A percentile compares a stretch with the other conserved stretches of the same genome.
Evolutionary conservation across 2,329 filamentous ascomycete species (phyloP).

Genomic region (Monilinia vaccinii-corymbosi): DNA sequence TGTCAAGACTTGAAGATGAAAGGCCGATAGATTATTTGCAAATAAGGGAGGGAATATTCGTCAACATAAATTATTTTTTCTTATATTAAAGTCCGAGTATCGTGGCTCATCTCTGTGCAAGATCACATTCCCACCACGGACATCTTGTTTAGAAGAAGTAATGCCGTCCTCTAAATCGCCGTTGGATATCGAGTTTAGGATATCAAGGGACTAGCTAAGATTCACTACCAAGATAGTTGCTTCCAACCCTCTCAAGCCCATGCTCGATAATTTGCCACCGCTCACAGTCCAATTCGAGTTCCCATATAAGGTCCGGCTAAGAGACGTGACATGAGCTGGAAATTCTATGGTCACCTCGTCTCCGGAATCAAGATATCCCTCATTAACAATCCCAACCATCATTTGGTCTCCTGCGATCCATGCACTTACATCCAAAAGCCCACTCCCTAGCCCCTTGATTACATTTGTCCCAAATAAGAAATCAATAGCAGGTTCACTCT

Average conservation of each 20-base stretch:
- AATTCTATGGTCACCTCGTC: conserved; percentile 15
- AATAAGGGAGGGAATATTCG: no score
- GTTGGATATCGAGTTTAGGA: background rate
- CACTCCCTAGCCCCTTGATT: conserved; percentile 15
- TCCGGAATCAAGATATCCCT: conserved; percentile 23
- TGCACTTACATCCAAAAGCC: conserved; percentile 31
- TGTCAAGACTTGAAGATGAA: no score
- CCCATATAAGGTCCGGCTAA: conserved; percentile 20
- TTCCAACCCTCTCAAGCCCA: conserved; percentile 20
- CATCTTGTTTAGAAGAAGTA: no score
- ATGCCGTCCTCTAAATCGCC: no score
- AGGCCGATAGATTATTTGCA: no score
- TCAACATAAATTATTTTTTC: no score
- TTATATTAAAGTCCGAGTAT: no score
- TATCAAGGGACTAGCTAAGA: conserved; percentile 1
- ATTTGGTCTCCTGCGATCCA: conserved; percentile 33
- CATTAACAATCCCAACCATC: conserved; percentile 33
- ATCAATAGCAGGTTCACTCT: conserved; percentile 25
- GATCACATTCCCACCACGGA: no score
- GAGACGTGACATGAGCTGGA: conserved; percentile 8
- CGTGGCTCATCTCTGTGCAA: no score
- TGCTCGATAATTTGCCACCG: conserved; percentile 16
- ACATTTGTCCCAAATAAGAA: conserved; percentile 31
- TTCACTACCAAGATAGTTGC: conserved; percentile 19
- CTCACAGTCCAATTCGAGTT: conserved; percentile 17